These are phyloP conservation scores for Aspergillus ellipticus DNA, from an alignment of 495 filamentous ascomycete species.

Conservation along the genomic window DNA sequence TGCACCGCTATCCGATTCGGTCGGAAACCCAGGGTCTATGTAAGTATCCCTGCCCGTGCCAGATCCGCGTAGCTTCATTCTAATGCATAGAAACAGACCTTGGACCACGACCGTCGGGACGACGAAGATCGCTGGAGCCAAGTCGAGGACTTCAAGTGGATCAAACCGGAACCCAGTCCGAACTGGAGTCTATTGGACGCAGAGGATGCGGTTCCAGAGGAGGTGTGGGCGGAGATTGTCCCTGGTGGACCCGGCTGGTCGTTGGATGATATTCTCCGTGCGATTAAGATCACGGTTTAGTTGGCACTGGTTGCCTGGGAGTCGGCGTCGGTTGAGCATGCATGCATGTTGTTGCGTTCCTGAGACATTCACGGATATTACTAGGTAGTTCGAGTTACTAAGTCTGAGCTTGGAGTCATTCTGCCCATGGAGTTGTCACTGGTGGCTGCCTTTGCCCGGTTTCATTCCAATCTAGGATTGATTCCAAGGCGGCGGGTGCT, in stretches of 20 bases:
- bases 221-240: constrained; percentile 68
- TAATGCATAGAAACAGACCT: constrained; percentile 19
- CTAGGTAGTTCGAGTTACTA: background rate
- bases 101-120: constrained; percentile 36
- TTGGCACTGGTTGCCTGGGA: background rate
- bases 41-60: constrained; percentile 36
- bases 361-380: background rate
- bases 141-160: constrained; percentile 97
- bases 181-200: constrained; percentile 75
- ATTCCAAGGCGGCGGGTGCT: no score
- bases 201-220: constrained; percentile 55
- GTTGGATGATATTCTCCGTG: constrained; percentile 64
- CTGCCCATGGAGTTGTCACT: no score
- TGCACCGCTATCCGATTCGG: constrained; percentile 77
- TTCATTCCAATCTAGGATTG: no score
- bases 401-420: no score
- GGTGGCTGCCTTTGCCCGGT: no score
- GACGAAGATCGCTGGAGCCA: constrained; percentile 72
- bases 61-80: background rate
- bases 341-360: background rate
- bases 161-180: constrained; percentile 78
- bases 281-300: constrained; percentile 44
- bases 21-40: constrained; percentile 63
- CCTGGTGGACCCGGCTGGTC: constrained; percentile 59
- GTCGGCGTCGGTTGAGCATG: background rate